Evolutionary conservation across 2,329 filamentous ascomycete species (phyloP).

Genomic region (Septoria linicola): DNA sequence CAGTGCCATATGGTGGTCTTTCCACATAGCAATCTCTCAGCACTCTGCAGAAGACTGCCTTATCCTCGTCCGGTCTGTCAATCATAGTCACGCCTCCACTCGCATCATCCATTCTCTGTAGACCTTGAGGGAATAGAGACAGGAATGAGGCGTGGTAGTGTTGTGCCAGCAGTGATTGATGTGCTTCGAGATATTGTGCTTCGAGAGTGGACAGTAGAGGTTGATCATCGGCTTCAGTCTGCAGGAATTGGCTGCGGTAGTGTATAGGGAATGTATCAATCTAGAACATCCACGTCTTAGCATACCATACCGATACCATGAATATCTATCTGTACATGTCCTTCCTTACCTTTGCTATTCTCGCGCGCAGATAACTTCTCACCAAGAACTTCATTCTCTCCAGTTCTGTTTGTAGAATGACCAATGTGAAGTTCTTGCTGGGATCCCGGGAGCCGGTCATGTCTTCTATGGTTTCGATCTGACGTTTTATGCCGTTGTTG

Average conservation of each 20-base stretch:
- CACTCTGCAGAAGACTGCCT: conserved; percentile 79
- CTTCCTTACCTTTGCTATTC: conserved; percentile 69
- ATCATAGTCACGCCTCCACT: conserved; percentile 91
- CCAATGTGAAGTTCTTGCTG: conserved; percentile 87
- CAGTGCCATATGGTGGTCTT: conserved; percentile 51
- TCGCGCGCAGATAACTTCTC: conserved; percentile 74
- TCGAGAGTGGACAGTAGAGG: conserved; percentile 69
- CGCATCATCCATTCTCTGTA: conserved; percentile 87
- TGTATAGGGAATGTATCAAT: conserved; percentile 76
- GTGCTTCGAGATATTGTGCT: conserved; percentile 75
- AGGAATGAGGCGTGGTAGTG: conserved; percentile 88
- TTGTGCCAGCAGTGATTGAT: conserved; percentile 77
- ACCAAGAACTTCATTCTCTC: conserved; percentile 92
- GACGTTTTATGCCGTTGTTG: conserved; percentile 16
- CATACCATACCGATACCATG: not conserved
- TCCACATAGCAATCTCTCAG: conserved; percentile 62
- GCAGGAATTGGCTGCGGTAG: conserved; percentile 57
- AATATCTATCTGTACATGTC: not conserved
- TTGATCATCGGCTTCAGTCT: conserved; percentile 23
- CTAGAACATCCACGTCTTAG: conserved; percentile 42
- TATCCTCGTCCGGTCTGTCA: conserved; percentile 76
- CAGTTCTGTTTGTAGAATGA: conserved; percentile 93
- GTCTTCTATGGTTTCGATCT: conserved; percentile 46
- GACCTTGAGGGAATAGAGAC: conserved; percentile 69
- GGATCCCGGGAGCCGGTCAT: conserved; percentile 83